A percentile compares a stretch with the other conserved stretches of the same genome.
These are phyloP conservation scores for Asterionellopsis glacialis DNA, from an alignment of 108 stramenopile species.

Conservation along the genomic window DNA sequence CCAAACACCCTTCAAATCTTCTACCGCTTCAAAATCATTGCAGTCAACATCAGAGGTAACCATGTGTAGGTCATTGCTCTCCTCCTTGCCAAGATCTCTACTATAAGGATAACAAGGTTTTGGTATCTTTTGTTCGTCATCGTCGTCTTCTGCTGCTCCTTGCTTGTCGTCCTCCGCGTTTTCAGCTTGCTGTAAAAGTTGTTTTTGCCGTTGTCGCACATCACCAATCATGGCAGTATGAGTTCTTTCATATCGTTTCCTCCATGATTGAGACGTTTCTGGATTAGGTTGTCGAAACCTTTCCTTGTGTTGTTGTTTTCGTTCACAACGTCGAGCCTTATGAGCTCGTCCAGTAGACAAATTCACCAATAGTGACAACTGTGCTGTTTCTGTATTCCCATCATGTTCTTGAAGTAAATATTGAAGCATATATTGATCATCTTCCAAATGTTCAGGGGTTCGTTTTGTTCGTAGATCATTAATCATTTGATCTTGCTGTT, in stretches of 20 bases:
- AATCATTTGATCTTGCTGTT: neutral
- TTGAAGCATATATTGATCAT: conserved; percentile 13
- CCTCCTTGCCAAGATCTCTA: neutral
- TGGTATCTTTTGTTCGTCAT: conserved; percentile 1
- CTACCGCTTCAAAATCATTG: conserved; percentile 6
- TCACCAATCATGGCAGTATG: conserved; percentile 2
- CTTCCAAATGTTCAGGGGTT: neutral
- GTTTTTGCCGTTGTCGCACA: conserved; percentile 11
- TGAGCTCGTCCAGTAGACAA: conserved; percentile 15
- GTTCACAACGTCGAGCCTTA: neutral
- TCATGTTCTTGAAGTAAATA: conserved; percentile 1
- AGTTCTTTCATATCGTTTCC: neutral
- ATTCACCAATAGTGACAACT: conserved; percentile 4
- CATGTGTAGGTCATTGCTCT: neutral
- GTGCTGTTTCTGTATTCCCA: conserved; percentile 22
- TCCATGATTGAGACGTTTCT: conserved; percentile 9
- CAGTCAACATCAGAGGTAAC: neutral
- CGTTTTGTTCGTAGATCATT: neutral
- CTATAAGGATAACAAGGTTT: neutral
- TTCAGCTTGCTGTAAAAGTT: neutral
- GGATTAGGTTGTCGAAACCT: neutral
- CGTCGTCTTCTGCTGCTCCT: neutral
- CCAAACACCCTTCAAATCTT: conserved; percentile 30
- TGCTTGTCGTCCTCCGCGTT: too few relatives aligned
- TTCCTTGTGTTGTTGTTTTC: neutral